Evolutionary conservation across 148 eudicot genomes (phyloP).

Genomic region (Agrostemma githago): DNA sequence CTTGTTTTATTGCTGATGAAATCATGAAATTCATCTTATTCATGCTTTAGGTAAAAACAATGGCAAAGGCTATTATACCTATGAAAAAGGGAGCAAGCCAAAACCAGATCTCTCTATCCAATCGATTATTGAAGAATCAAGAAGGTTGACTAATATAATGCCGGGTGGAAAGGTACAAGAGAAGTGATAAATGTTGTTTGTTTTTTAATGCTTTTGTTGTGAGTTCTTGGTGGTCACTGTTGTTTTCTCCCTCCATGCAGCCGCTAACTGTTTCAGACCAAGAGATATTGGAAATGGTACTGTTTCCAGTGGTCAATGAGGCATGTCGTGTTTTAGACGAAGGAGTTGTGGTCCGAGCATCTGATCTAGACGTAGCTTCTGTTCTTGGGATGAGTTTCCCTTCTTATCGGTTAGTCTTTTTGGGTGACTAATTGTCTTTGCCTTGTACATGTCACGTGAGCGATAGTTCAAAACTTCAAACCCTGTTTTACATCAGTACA

Average conservation of each 20-base stretch:
- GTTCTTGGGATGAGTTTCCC: constrained; percentile 99
- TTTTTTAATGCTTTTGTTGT: background rate
- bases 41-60: constrained; percentile 65
- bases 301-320: constrained; percentile 95
- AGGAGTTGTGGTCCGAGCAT: constrained; percentile 83
- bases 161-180: constrained; percentile 81
- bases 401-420: constrained; percentile 67
- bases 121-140: constrained; percentile 75
- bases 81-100: constrained; percentile 90
- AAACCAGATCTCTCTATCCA: constrained; percentile 75
- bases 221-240: constrained; percentile 8
- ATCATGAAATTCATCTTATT: background rate
- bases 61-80: constrained; percentile 81
- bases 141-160: constrained; percentile 66
- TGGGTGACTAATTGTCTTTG: background rate
- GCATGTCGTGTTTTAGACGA: constrained; percentile 94
- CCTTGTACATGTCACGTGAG: background rate
- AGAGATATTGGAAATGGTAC: constrained; percentile 85
- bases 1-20: constrained; percentile 1
- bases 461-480: no score
- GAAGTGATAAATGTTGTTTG: background rate
- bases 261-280: constrained; percentile 71
- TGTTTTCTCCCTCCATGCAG: constrained; percentile 34
- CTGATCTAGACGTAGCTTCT: constrained; percentile 89
- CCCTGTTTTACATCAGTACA: no score